These are phyloP conservation scores for Thalassiosira sp. DNA, from an alignment of 352 stramenopile genomes.

Conservation along the genomic window DNA sequence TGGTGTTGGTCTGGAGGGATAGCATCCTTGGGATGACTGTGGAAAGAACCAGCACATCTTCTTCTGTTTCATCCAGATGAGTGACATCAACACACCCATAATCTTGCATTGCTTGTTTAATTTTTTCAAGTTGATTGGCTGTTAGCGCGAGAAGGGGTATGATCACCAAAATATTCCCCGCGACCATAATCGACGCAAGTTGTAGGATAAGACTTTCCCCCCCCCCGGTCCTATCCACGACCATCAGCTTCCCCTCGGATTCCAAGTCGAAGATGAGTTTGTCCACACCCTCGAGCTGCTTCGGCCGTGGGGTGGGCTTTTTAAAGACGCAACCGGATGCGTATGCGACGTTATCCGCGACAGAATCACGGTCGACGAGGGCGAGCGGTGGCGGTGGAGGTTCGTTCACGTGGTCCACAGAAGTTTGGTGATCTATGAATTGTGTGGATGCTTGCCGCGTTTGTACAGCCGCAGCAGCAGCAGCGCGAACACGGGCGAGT, in stretches of 20 bases:
- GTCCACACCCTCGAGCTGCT: neutral
- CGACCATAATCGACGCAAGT: neutral
- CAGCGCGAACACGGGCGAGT: neutral
- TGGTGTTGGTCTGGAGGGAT: neutral
- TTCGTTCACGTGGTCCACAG: too few species aligned
- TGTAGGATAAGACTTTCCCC: conserved; percentile 9
- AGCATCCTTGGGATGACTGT: conserved; percentile 9
- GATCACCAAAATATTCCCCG: neutral
- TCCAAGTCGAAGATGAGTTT: neutral
- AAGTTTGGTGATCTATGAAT: too few species aligned
- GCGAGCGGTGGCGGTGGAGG: too few species aligned
- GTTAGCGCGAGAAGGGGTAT: conserved; percentile 12
- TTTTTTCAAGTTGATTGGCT: neutral
- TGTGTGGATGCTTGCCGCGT: neutral
- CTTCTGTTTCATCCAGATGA: conserved; percentile 12
- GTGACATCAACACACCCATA: neutral
- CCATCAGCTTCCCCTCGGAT: neutral
- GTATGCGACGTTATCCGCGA: too few species aligned
- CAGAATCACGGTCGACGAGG: too few species aligned
- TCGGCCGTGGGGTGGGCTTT: too few species aligned
- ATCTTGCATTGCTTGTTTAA: neutral
- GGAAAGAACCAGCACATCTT: neutral
- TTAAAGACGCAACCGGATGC: too few species aligned
- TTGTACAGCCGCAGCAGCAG: neutral
- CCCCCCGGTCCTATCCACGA: conserved; percentile 16